phyloP scores from a whole-genome alignment of 495 filamentous ascomycete genomes.

The Lasiosphaeris hirsuta region DNA sequence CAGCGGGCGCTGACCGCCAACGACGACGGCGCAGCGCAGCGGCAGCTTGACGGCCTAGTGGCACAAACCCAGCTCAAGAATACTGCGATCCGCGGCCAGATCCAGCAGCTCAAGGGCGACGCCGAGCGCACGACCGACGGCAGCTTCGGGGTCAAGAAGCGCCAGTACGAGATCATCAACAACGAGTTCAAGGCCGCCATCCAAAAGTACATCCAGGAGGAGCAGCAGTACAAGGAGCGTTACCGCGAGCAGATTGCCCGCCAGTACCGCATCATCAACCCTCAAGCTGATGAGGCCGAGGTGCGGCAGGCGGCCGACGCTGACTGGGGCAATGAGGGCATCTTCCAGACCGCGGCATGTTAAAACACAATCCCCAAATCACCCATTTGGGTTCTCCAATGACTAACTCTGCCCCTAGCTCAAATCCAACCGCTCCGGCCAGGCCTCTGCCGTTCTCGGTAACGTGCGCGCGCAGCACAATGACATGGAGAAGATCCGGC shows the following conservation, averaged over 20 bases:
- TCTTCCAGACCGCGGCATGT: constrained; percentile 72
- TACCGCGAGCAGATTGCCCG: constrained; percentile 69
- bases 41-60: constrained; percentile 56
- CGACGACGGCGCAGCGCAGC: constrained; percentile 45
- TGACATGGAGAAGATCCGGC: constrained; percentile 69
- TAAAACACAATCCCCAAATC: background rate
- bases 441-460: constrained; percentile 63
- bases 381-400: background rate
- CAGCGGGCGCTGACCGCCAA: constrained; percentile 53
- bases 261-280: constrained; percentile 74
- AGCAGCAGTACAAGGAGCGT: constrained; percentile 59
- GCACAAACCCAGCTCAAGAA: constrained; percentile 64
- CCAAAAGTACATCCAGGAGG: constrained; percentile 60
- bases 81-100: constrained; percentile 62
- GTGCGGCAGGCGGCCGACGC: constrained; percentile 60
- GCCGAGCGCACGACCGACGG: constrained; percentile 53
- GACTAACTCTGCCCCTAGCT: constrained; percentile 43
- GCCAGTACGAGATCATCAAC: constrained; percentile 63
- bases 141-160: constrained; percentile 53
- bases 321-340: constrained; percentile 70
- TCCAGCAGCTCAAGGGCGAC: constrained; percentile 64
- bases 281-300: constrained; percentile 62
- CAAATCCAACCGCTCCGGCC: constrained; percentile 63
- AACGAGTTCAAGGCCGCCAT: constrained; percentile 60
- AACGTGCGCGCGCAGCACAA: constrained; percentile 73